phyloP scores from a whole-genome alignment of 352 stramenopile species.

The Globisporangium echinulatum region DNA sequence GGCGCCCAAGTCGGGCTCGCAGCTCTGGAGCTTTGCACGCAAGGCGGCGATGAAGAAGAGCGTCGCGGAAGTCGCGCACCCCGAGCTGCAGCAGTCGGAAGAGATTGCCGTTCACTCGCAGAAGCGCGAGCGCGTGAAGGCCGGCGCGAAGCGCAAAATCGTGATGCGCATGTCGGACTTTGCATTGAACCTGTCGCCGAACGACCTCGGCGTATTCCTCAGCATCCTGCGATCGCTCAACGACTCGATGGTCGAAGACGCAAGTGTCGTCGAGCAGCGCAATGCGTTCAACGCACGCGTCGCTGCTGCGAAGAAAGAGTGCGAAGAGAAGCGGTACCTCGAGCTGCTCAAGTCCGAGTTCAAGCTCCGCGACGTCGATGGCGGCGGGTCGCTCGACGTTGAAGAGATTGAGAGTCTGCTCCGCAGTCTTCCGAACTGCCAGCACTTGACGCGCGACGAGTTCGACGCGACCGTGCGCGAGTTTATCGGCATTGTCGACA shows the following conservation, averaged over 20 bases:
- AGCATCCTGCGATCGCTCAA: constrained; percentile 63
- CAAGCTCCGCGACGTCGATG: constrained; percentile 60
- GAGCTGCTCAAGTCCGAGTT: constrained; percentile 73
- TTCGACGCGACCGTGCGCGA: constrained; percentile 70
- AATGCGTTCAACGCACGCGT: constrained; percentile 40
- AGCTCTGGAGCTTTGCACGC: constrained; percentile 56
- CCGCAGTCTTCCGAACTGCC: constrained; percentile 54
- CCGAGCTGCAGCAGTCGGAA: constrained; percentile 31
- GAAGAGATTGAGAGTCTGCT: constrained; percentile 60
- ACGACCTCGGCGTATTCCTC: constrained; percentile 74
- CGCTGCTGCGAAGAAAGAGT: constrained; percentile 30
- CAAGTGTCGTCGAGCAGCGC: constrained; percentile 49
- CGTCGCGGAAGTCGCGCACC: constrained; percentile 55
- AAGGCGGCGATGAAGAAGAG: constrained; percentile 45
- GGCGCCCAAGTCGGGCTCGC: constrained; percentile 25
- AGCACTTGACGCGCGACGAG: constrained; percentile 69
- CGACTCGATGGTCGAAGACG: constrained; percentile 67
- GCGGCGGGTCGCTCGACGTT: constrained; percentile 64
- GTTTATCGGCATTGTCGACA: constrained; percentile 75
- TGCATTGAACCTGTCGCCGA: constrained; percentile 72
- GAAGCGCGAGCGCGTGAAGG: constrained; percentile 39
- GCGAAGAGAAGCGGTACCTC: constrained; percentile 68
- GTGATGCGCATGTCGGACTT: constrained; percentile 83
- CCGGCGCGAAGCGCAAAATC: constrained; percentile 52
- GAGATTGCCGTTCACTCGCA: constrained; percentile 18